A percentile compares a stretch with the other conserved stretches of the same genome.
phyloP scores from a whole-genome alignment of 108 stramenopile species.

The Asterionellopsis glacialis region DNA sequence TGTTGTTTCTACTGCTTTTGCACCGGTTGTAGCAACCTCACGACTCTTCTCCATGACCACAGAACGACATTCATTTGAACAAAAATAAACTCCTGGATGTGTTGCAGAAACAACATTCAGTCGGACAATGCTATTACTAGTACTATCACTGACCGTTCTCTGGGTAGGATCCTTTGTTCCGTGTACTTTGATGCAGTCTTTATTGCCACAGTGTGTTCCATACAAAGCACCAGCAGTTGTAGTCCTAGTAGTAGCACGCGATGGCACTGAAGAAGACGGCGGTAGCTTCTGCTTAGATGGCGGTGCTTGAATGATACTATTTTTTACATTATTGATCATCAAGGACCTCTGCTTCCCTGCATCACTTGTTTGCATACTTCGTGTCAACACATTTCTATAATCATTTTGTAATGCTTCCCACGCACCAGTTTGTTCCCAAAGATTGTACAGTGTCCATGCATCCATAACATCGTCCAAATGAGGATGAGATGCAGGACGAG shows the following conservation, averaged over 20 bases:
- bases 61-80: too few species aligned
- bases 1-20: too few species aligned
- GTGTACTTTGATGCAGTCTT: too few species aligned
- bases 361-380: constrained; percentile 38
- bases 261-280: neutral
- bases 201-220: too few species aligned
- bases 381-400: constrained; percentile 35
- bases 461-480: constrained; percentile 44
- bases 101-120: too few species aligned
- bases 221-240: neutral
- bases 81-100: too few species aligned
- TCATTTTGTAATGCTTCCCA: constrained; percentile 63
- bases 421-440: constrained; percentile 61
- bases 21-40: too few species aligned
- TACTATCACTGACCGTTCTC: too few species aligned
- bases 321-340: constrained; percentile 10
- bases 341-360: constrained; percentile 12
- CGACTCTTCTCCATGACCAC: too few species aligned
- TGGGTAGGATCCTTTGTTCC: too few species aligned
- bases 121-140: too few species aligned
- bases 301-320: neutral
- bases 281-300: neutral
- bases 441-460: constrained; percentile 57
- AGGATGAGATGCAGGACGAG: constrained; percentile 35
- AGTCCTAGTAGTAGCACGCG: neutral